Base-by-base conservation (phyloP, 108 stramenopile genomes). In the Mediolabrus comicus region DNA sequence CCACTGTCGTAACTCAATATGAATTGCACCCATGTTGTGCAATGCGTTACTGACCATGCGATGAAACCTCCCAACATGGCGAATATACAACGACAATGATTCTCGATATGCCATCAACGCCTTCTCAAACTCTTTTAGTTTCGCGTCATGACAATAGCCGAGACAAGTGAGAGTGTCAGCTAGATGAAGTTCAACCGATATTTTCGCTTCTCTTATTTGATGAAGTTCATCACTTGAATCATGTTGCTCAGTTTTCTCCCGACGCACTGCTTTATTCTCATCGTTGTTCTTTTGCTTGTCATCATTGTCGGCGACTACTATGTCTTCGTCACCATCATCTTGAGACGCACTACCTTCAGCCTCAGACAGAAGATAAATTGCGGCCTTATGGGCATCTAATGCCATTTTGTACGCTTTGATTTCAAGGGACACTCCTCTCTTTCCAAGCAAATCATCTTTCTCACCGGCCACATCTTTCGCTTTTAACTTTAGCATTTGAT, bases 91-190 rank as follows among this genome's bases (percentile, higher is more conserved):
- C 14, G 75, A 75, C 28, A 83, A 60, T 2, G 79, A 72, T 36
- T 83, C 83, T 27, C 74, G 52, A 52, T 83, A 83, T 16, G 78
- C 78, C 66, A 71, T 67, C 36, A 83, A 62, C 14, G 79, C 65
- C 12, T 56, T 34, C 5, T 69, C 62, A 32, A 61, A 77, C 35
- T 83, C 79, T 14, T 14, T 25, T 22, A 59, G 53, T 38, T 83
- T 83, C 7, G 71, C 67, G 53, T 83, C 83, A 33, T 80, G 74
- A 43, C 79, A 80, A 58, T 75, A 83, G 9, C 79, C 83, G 9
- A 83, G 59, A 25, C 72, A 74, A 43, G 61, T 83, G 7, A 81
- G 51, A 17, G 79, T 72, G 36, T 83, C 83, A 22, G 79, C 78
- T 19, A 80, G 66, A 68, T 83, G 75, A 24, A 83, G 75, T 24